phyloP scores from a whole-genome alignment of 805 yeast genomes.

The Wickerhamomyces chambardii region DNA sequence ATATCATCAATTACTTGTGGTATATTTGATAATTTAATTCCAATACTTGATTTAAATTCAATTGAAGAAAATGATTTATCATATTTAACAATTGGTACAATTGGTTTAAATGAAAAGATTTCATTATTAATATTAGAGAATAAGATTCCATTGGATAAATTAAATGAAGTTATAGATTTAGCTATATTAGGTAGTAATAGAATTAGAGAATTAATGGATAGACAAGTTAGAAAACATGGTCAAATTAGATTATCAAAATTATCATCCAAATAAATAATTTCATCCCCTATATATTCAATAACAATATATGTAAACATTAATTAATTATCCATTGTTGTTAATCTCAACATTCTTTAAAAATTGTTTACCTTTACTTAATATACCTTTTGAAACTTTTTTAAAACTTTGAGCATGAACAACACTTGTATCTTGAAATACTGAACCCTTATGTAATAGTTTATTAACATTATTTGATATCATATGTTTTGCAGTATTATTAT shows the following conservation, averaged over 20 bases:
- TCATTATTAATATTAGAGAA: conserved; percentile 68
- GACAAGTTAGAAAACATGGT: conserved; percentile 72
- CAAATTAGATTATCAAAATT: conserved; percentile 41
- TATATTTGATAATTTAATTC: conserved; percentile 61
- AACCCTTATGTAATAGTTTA: conserved; percentile 40
- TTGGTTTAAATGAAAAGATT: conserved; percentile 75
- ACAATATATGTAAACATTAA: too few relatives aligned
- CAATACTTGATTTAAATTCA: conserved; percentile 74
- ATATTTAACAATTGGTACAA: conserved; percentile 70
- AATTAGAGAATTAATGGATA: conserved; percentile 79
- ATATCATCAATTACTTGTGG: conserved; percentile 79
- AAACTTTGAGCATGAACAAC: conserved; percentile 42
- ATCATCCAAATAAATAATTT: too few relatives aligned
- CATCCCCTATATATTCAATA: too few relatives aligned
- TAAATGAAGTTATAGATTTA: conserved; percentile 68
- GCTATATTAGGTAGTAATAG: conserved; percentile 86
- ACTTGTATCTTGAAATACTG: conserved; percentile 38
- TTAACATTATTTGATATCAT: conserved; percentile 30
- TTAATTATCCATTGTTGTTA: too few relatives aligned
- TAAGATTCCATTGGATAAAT: conserved; percentile 71
- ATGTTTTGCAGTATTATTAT: conserved; percentile 24
- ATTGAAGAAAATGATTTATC: conserved; percentile 83
- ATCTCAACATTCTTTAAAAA: conserved; percentile 24
- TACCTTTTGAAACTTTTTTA: conserved; percentile 40
- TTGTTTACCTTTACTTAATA: conserved; percentile 49